Evolutionary conservation across 805 yeast species (phyloP).

Genomic region (Candida coquimbonensis): DNA sequence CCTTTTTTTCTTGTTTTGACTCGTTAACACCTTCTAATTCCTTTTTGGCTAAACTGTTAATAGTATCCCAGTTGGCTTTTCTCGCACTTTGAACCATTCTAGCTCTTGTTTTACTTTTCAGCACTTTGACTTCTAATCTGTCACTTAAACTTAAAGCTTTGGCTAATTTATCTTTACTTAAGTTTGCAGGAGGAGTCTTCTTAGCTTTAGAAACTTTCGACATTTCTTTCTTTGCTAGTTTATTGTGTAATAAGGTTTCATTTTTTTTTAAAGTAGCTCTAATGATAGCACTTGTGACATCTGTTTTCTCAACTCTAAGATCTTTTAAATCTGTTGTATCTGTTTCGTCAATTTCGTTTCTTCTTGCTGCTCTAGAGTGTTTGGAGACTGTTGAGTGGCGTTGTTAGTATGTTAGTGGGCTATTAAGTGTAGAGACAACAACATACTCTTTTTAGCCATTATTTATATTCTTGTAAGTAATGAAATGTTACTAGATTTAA

Average conservation of each 20-base stretch:
- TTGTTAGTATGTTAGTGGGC: background rate
- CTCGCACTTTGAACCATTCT: constrained; percentile 54
- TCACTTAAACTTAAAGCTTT: constrained; percentile 48
- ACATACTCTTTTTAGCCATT: constrained; percentile 25
- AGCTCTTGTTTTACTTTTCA: constrained; percentile 57
- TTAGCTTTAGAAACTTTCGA: constrained; percentile 23
- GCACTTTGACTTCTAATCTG: constrained; percentile 52
- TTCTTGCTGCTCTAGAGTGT: constrained; percentile 72
- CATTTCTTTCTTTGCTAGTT: constrained; percentile 35
- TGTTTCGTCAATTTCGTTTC: constrained; percentile 44
- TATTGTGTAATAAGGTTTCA: constrained; percentile 52
- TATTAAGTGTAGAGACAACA: no score
- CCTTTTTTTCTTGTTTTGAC: constrained; percentile 8
- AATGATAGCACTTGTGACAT: constrained; percentile 55
- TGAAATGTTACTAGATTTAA: background rate
- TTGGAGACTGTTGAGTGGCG: constrained; percentile 38
- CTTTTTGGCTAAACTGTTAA: constrained; percentile 41
- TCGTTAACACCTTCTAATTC: constrained; percentile 10
- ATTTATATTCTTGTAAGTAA: background rate
- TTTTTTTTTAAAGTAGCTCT: constrained; percentile 61
- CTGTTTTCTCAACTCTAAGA: constrained; percentile 51
- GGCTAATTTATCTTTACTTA: constrained; percentile 35
- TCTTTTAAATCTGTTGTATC: constrained; percentile 43
- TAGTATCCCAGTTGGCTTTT: constrained; percentile 68
- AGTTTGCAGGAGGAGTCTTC: constrained; percentile 24